Conservation (phyloP, 352 stramenopile genomes). For the Globisporangium polare region DNA sequence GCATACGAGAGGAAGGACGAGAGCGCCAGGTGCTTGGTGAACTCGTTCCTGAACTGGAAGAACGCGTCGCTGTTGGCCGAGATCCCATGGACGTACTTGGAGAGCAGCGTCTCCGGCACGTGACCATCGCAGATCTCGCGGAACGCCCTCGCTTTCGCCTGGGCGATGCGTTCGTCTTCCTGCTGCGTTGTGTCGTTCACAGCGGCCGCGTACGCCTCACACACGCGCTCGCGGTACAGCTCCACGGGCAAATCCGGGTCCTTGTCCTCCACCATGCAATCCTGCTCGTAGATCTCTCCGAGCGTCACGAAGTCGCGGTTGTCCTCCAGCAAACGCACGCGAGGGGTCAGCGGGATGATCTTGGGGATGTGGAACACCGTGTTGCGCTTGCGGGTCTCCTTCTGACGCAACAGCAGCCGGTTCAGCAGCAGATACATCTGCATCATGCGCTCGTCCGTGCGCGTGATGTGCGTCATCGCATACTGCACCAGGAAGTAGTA, state of each 20-base stretch:
- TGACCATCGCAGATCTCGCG: conserved; percentile 74
- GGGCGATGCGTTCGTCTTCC: conserved; percentile 58
- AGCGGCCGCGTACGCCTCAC: conserved; percentile 51
- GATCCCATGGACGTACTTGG: conserved; percentile 83
- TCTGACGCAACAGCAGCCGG: conserved; percentile 78
- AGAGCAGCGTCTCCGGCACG: conserved; percentile 79
- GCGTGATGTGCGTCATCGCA: conserved; percentile 91
- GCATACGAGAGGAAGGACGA: conserved; percentile 85
- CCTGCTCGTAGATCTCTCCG: conserved; percentile 82
- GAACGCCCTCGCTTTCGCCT: conserved; percentile 69
- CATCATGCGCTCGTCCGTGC: conserved; percentile 93
- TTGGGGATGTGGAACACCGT: conserved; percentile 89
- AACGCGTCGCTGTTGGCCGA: conserved; percentile 72
- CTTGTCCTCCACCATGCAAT: conserved; percentile 62
- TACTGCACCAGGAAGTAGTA: conserved; percentile 93
- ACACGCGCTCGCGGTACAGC: conserved; percentile 71
- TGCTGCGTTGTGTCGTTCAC: conserved; percentile 35
- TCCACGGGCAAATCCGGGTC: conserved; percentile 81
- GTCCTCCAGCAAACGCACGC: conserved; percentile 86
- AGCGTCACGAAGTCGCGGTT: conserved; percentile 81
- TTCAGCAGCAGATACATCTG: conserved; percentile 92
- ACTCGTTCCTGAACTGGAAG: conserved; percentile 85
- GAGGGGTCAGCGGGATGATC: conserved; percentile 90
- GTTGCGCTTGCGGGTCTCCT: conserved; percentile 86
- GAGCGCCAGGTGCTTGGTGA: conserved; percentile 83